Evolutionary conservation across 257 asterid genomes (phyloP), one percentile per base, ranked within the genome.

Genomic region (Parsonsia alboflavescens): DNA sequence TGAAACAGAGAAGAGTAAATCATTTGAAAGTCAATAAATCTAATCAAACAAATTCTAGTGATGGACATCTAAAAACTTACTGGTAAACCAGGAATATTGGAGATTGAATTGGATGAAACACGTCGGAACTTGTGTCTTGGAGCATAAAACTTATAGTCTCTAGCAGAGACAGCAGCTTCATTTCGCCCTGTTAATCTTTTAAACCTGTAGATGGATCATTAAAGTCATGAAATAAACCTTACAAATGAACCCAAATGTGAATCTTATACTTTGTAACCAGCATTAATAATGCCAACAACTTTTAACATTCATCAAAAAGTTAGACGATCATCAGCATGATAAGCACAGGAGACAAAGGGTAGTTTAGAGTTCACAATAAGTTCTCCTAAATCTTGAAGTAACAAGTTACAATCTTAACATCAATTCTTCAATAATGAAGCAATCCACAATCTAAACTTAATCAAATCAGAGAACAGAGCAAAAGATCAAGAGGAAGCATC

Each of bases 41-140:
- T 69, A 71, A 81, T 58, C 49, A 74, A 79, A 72, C 70, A 30
- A 72, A 75, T 45, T 33, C 68, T 73, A 78, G 77, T 41, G 26
- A 69, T 61, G 67, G 50, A 68, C 50, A 53, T 46, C 54, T 59
- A 48, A 64, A 75, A 81, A 77, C 93, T 83, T 88, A 92, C 98
- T 48, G 93, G 89, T 81, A 89, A 85, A 82, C 90, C 87, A 74
- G 93, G 84, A 72, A 95, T 83, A 80, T 72, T 88, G 81, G 96
- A 83, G 81, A 88, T 81, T 39, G 96, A 83, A 86, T 84, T 92
- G 9, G 97, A 86, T 56, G 85, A 73, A 71, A 61, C 87, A 24
- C 98, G 99, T 81, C 98, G 91, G 73, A 82, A 92, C 81, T 95
- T 94, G 86, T 90, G 98, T 73, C 98, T 89, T 57, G 99, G 99